Base-by-base conservation (phyloP, 768 basidiomycete species). In the Naganishia antarctica region DNA sequence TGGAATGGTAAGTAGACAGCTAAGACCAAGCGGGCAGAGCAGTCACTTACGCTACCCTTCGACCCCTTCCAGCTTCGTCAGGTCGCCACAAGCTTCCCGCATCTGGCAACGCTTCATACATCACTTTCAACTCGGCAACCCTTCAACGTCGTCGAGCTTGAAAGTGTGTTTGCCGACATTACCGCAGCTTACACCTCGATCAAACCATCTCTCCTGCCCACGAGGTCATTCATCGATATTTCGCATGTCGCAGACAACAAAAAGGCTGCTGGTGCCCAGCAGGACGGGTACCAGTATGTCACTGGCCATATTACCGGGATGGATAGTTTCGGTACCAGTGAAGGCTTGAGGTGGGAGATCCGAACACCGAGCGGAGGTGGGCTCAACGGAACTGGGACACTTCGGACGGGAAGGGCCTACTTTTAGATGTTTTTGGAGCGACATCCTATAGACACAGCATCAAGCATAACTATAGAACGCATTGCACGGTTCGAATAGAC, bases 161-260 rank as follows among this genome's bases (percentile, higher is more conserved):
- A 57, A 25, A 9, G 4, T 1, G 12, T 57, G 13, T 37, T 57
- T 34, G 18, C 16, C 53, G 53, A 37, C 4, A 7, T 57, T 21
- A 4, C 53, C 31, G 2, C 23, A 6, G 23, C 53, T 16, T 57
- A 40, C 18, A n/a, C 53, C 11, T n/a, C 53, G 18, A 23, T 57
- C 23, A 57, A 57, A 18, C 53, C 34, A 2, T 12, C 23, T 13
- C 16, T 23, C 15, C 53, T 57, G 23, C 53, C 53, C 18, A 18
- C 53, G 2, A 5, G 53, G 11, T 18, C 32, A 21, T 57, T 57
- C 21, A 37, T 57, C 53, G 53, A 57, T 13, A 57, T 57, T 18
- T 40, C 53, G 2, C 53, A 57, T 25, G 37, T 37, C 32, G 11
- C 8, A 34, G 37, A 25, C 23, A 37, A 41, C 37, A 41, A 57